Conservation (phyloP, 495 filamentous ascomycete species). For the Parathielavia hyrcaniae region DNA sequence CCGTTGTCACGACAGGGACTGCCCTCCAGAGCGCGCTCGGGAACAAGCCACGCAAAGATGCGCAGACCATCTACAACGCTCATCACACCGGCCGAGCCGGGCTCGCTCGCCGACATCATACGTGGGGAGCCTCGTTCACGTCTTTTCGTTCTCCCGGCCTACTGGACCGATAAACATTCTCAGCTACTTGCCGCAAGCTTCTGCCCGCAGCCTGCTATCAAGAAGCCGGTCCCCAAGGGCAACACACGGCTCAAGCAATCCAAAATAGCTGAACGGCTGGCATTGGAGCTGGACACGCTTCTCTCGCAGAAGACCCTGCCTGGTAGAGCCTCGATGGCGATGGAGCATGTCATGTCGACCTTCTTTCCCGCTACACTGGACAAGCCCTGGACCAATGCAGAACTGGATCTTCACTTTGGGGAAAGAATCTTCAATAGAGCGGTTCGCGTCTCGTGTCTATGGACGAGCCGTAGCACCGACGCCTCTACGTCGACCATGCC, state of each 20-base stretch:
- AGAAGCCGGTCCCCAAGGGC: not conserved
- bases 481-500: too few relatives aligned
- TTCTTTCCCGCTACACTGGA: not conserved
- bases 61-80: not conserved
- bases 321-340: not conserved
- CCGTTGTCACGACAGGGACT: not conserved
- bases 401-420: too few relatives aligned
- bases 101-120: not conserved
- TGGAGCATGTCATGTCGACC: not conserved
- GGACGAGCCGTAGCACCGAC: too few relatives aligned
- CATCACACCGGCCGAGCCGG: not conserved
- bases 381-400: too few relatives aligned
- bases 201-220: not conserved
- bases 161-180: not conserved
- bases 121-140: not conserved
- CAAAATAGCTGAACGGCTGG: not conserved
- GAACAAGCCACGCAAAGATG: not conserved
- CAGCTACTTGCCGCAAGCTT: not conserved
- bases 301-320: not conserved
- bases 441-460: too few relatives aligned
- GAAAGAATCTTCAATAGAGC: too few relatives aligned
- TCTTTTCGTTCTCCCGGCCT: not conserved
- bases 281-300: not conserved
- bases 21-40: not conserved
- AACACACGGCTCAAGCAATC: not conserved